phyloP scores from a whole-genome alignment of 495 filamentous ascomycete species.

The Paragyromitra xinjiangensis region DNA sequence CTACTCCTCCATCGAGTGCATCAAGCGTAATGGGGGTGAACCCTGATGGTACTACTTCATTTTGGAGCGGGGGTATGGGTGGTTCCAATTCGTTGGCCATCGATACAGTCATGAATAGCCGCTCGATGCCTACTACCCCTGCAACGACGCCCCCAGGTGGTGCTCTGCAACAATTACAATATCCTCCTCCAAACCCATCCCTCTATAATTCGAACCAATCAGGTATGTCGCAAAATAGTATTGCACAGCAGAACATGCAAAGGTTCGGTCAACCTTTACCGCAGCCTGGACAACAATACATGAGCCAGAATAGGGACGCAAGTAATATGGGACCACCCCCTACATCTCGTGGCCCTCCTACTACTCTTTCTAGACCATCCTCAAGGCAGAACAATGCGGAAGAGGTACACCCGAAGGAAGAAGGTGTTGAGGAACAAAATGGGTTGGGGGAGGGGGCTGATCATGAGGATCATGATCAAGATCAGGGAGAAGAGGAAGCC shows the following conservation, averaged over 20 bases:
- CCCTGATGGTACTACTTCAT: constrained; percentile 40
- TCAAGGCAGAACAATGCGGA: constrained; percentile 56
- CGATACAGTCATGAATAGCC: constrained; percentile 81
- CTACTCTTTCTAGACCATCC: constrained; percentile 54
- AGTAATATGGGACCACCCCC: constrained; percentile 92
- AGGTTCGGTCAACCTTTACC: constrained; percentile 70
- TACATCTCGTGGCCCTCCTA: constrained; percentile 56
- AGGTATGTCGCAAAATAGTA: constrained; percentile 65
- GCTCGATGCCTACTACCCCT: constrained; percentile 92
- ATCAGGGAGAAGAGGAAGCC: constrained; percentile 69
- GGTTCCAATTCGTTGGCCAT: constrained; percentile 80
- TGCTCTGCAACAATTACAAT: constrained; percentile 76
- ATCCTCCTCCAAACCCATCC: constrained; percentile 43
- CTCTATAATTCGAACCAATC: constrained; percentile 46
- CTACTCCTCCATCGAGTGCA: constrained; percentile 91
- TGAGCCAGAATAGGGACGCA: constrained; percentile 65
- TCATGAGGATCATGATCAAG: constrained; percentile 64
- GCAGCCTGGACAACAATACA: constrained; percentile 71
- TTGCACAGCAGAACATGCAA: constrained; percentile 72
- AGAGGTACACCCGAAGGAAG: constrained; percentile 55
- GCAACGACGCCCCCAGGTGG: constrained; percentile 90
- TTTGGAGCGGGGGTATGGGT: constrained; percentile 58
- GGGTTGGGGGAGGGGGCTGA: constrained; percentile 67
- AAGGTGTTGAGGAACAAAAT: constrained; percentile 66
- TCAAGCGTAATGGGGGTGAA: constrained; percentile 78